Evolutionary conservation across 2,329 filamentous ascomycete species (phyloP).

Genomic region (Magnaporthiopsis rhizophila): DNA sequence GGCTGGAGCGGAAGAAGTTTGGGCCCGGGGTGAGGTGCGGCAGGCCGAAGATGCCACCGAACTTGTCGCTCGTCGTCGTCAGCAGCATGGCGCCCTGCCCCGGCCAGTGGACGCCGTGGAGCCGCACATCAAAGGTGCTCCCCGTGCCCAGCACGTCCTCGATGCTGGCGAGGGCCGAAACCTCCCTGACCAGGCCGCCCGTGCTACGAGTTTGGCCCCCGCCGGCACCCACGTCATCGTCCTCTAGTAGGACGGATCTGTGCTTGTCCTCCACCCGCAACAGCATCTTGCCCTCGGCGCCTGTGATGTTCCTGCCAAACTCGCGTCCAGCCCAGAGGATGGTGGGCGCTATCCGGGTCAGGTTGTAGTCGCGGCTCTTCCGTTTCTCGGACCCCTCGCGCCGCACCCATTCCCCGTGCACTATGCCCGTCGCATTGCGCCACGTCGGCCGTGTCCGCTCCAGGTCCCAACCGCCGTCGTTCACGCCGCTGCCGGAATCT

Average conservation of each 20-base stretch:
- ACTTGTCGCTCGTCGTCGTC: slow-evolving; percentile 88
- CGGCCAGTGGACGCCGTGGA: slow-evolving; percentile 82
- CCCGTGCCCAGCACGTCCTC: slow-evolving; percentile 63
- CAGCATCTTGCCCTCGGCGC: slow-evolving; percentile 58
- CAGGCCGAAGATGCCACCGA: slow-evolving; percentile 81
- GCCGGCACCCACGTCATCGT: slow-evolving; percentile 1
- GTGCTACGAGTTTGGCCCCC: slow-evolving; percentile 24
- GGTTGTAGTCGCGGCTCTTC: slow-evolving; percentile 46
- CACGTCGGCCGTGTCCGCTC: slow-evolving; percentile 45
- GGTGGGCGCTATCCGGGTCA: slow-evolving; percentile 55
- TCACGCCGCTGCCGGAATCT: slow-evolving; percentile 4
- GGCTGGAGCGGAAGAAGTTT: slow-evolving; percentile 49
- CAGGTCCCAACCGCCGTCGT: slow-evolving; percentile 21
- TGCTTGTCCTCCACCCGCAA: slow-evolving; percentile 54
- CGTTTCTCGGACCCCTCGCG: slow-evolving; percentile 32
- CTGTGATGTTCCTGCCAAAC: slow-evolving; percentile 78
- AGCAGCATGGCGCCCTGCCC: slow-evolving; percentile 71
- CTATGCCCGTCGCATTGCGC: slow-evolving; percentile 68
- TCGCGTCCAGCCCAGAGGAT: slow-evolving; percentile 57
- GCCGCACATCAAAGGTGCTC: slow-evolving; percentile 68
- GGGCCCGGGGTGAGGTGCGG: slow-evolving; percentile 66
- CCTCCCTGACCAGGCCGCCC: slow-evolving; percentile 56
- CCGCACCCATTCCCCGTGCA: slow-evolving; percentile 69
- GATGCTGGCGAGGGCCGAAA: slow-evolving; percentile 62
- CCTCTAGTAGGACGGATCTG: slow-evolving; percentile 31